Percentiles rank a stretch among this genome's conserved stretches.
Evolutionary conservation across 78 protist species (phyloP).

Genomic region (Guillardia theta): DNA sequence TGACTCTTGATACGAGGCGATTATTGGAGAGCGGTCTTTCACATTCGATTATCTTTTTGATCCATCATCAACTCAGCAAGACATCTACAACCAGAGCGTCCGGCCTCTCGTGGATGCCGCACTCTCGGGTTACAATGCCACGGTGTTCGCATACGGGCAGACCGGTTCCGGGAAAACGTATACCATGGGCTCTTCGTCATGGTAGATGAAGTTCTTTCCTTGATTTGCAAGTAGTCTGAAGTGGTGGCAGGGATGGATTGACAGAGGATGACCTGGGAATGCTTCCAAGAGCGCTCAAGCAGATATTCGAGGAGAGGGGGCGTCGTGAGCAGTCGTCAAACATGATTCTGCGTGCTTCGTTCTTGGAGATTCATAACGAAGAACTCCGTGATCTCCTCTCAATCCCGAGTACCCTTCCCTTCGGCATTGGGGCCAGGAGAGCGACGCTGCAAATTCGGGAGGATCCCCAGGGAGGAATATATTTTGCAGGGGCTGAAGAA

Average conservation of each 20-base stretch:
- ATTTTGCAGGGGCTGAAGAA: not conserved
- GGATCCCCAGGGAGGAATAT: not conserved
- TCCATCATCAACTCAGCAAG: not conserved
- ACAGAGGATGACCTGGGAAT: too few species aligned
- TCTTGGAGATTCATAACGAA: not conserved
- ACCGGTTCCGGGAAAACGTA: conserved; percentile 53
- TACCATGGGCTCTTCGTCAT: conserved; percentile 42
- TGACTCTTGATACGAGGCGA: not conserved
- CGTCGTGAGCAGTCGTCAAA: too few species aligned
- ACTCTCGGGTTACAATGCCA: conserved; percentile 54
- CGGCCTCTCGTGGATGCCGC: not conserved
- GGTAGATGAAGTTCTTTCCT: too few species aligned
- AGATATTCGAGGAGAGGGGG: too few species aligned
- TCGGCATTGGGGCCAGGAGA: too few species aligned
- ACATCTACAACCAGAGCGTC: not conserved
- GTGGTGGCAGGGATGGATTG: too few species aligned
- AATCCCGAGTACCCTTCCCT: too few species aligned
- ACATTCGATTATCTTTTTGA: not conserved
- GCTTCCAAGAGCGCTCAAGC: too few species aligned
- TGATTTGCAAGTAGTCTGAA: too few species aligned
- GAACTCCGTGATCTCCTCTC: not conserved
- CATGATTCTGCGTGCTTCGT: too few species aligned
- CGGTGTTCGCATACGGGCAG: conserved; percentile 62
- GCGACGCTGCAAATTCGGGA: not conserved
- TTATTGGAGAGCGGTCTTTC: not conserved